These are phyloP conservation scores for Chlorella ohadii DNA, from an alignment of 139 green algal genomes.

Conservation along the genomic window DNA sequence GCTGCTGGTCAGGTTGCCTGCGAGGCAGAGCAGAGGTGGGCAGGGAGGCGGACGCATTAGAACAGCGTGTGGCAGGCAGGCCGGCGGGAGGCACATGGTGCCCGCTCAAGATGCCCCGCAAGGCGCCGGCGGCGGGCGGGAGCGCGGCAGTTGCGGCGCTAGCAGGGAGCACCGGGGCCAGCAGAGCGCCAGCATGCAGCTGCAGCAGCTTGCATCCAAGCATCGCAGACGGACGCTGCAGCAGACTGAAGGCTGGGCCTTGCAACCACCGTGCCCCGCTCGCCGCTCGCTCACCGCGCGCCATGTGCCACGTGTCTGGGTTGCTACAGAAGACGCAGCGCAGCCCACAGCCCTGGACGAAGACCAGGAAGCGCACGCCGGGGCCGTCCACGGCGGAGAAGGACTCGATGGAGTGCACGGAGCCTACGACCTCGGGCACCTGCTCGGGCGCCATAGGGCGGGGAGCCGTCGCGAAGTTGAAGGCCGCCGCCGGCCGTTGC, in stretches of 20 bases:
- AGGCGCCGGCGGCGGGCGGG: no score
- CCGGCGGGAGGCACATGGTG: not conserved
- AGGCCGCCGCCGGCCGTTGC: not conserved
- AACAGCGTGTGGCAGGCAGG: no score
- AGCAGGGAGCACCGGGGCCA: no score
- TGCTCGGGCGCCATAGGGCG: not conserved
- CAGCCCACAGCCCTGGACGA: conserved; percentile 72
- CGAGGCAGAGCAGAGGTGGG: not conserved
- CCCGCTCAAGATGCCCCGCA: no score
- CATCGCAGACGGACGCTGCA: no score
- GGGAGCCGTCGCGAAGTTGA: not conserved
- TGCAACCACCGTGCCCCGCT: not conserved
- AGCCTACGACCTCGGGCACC: conserved; percentile 46
- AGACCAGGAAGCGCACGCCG: conserved; percentile 70
- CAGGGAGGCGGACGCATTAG: not conserved
- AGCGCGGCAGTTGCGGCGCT: no score
- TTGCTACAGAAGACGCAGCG: conserved; percentile 80
- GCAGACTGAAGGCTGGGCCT: not conserved
- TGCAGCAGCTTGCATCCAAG: no score
- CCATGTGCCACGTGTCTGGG: conserved; percentile 43
- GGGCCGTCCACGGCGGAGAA: conserved; percentile 67
- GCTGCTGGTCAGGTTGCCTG: conserved; percentile 37
- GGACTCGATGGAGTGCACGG: conserved; percentile 57
- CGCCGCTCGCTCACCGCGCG: not conserved
- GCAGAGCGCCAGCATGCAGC: no score